Percentiles rank a stretch among this genome's conserved stretches.
Evolutionary conservation across 2,329 filamentous ascomycete species (phyloP).

Genomic region (Fusarium aywerte): DNA sequence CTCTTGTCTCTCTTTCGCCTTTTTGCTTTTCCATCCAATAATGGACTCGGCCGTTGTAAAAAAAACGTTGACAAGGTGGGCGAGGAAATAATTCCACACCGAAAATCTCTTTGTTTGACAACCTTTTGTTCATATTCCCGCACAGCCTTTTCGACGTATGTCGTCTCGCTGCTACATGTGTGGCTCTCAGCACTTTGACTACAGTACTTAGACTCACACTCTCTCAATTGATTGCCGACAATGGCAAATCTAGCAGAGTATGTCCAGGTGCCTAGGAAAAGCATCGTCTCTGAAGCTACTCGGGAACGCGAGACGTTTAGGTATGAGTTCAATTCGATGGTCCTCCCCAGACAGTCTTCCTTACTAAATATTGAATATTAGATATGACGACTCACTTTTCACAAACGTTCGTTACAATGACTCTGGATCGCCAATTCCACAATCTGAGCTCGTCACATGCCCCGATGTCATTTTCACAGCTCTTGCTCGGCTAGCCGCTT

Average conservation of each 20-base stretch:
- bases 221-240: neutral
- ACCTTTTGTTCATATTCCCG: neutral
- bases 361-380: neutral
- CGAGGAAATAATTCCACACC: neutral
- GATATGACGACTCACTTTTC: slow-evolving; percentile 26
- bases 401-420: slow-evolving; percentile 41
- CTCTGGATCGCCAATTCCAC: slow-evolving; percentile 37
- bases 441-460: slow-evolving; percentile 44
- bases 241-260: slow-evolving; percentile 8
- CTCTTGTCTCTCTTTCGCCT: neutral
- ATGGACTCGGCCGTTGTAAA: neutral
- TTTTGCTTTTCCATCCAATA: neutral
- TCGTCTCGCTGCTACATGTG: neutral
- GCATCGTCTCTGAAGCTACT: slow-evolving; percentile 41
- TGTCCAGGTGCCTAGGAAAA: slow-evolving; percentile 18
- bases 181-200: neutral
- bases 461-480: slow-evolving; percentile 57
- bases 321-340: slow-evolving; percentile 18
- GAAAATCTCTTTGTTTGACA: neutral
- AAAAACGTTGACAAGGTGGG: neutral
- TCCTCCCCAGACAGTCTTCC: neutral
- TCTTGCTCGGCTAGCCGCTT: slow-evolving; percentile 60
- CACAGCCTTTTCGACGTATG: too few relatives aligned
- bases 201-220: neutral
- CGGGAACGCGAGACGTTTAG: slow-evolving; percentile 50